Evolutionary conservation across 2,329 filamentous ascomycete genomes (phyloP).

Genomic region (Cladosporium sp.): DNA sequence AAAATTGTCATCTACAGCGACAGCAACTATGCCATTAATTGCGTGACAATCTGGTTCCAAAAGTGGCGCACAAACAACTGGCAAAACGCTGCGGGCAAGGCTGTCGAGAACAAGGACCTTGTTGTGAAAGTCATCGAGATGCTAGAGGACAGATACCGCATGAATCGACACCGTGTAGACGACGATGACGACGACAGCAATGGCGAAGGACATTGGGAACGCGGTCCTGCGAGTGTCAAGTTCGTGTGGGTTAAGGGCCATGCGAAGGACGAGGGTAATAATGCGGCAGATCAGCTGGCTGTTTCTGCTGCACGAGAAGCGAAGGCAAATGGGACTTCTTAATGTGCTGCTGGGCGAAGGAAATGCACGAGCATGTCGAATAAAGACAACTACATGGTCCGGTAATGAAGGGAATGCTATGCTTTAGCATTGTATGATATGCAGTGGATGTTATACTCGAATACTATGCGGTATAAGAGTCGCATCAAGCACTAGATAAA

Average conservation of each 20-base stretch:
- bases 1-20: constrained; percentile 79
- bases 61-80: constrained; percentile 75
- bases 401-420: neutral
- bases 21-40: constrained; percentile 86
- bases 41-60: constrained; percentile 75
- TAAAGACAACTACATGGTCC: neutral
- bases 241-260: constrained; percentile 94
- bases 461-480: neutral
- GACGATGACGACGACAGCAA: constrained; percentile 43
- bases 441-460: neutral
- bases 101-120: constrained; percentile 83
- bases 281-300: constrained; percentile 74
- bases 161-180: constrained; percentile 26
- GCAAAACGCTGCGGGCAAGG: constrained; percentile 65
- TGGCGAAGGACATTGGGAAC: constrained; percentile 26
- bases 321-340: constrained; percentile 15
- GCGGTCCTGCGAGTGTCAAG: constrained; percentile 36
- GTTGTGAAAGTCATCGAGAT: constrained; percentile 66
- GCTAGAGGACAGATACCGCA: constrained; percentile 56
- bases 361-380: neutral
- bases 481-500: neutral
- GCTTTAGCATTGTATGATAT: neutral
- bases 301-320: constrained; percentile 57
- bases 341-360: neutral
- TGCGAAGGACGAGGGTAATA: constrained; percentile 66